Base-by-base conservation (phyloP, 495 filamentous ascomycete genomes). In the Neurospora sublineolata region DNA sequence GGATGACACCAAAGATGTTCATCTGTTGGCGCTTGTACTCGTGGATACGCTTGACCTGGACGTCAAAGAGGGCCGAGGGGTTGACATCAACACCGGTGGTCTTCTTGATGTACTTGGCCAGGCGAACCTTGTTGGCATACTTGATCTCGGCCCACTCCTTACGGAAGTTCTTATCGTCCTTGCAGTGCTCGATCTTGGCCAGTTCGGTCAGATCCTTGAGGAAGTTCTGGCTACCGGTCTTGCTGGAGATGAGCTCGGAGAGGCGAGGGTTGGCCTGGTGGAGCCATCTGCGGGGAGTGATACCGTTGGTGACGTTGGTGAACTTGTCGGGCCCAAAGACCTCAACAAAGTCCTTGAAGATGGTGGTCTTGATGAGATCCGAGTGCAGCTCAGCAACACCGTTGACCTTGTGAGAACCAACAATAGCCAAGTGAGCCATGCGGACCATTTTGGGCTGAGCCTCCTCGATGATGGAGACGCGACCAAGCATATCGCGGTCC, bases 11-110 rank as follows among this genome's bases (percentile, higher is more conserved):
- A 75, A 99, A 97, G 78, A 99, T 97, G 84, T 99, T 99, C 77
- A 99, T 89, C 79, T 99, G 95, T 83, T 99, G 95, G 69, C 95
- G 91, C 86, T 99, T 99, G 83, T 99, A 99, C 84, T 99, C 95
- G 82, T 99, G 95, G 79, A 99, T 99, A 74, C 95, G 92, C 85
- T 99, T 99, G 71, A 98, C 95, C 80, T 99, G 95, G 11, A 99
- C 91, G 77, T 99, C 95, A 76, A 99, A 99, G 39, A 99, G 86
- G 0, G 94, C 88, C 33, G 89, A 84, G 1, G 95, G 96, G 79
- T 96, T 94, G 76, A 99, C 93, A 18, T 85, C 88, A 69, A 95
- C 87, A 36, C 89, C 89, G 6, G 88, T 91, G 7, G 89, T 91
- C 16, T 87, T 84, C 83, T 95, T 93, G 84, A 97, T 97, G 80